Evolutionary conservation across 352 stramenopile genomes (phyloP).

Genomic region (Halophytophthora polymorphica): DNA sequence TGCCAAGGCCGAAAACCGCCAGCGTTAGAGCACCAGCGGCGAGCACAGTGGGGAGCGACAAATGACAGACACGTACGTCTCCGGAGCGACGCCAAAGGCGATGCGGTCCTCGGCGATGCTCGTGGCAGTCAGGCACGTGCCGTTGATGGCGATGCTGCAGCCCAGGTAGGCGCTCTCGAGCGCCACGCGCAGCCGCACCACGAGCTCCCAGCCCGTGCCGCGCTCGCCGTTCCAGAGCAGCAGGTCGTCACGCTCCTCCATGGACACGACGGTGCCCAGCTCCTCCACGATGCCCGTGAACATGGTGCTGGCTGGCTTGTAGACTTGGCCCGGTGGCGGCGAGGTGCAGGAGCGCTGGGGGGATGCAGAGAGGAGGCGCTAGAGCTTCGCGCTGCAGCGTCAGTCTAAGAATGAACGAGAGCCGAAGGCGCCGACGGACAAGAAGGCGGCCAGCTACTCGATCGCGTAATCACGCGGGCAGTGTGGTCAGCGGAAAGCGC

Average conservation of each 20-base stretch:
- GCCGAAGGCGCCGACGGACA: no score
- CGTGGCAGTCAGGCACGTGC: slow-evolving; percentile 97
- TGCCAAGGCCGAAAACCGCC: background rate
- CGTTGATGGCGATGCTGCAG: slow-evolving; percentile 97
- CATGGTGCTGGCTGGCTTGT: slow-evolving; percentile 43
- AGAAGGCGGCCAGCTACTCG: no score
- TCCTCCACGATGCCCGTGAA: slow-evolving; percentile 99
- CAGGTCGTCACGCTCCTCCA: slow-evolving; percentile 91
- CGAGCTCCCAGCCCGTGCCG: slow-evolving; percentile 89
- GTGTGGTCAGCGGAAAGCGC: no score
- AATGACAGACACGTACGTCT: slow-evolving; percentile 66
- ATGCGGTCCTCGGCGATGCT: slow-evolving; percentile 85
- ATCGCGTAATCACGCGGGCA: no score
- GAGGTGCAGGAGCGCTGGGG: no score
- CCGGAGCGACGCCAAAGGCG: slow-evolving; percentile 93
- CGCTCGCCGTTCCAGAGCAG: slow-evolving; percentile 93
- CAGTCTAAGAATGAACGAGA: no score
- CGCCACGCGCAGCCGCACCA: slow-evolving; percentile 74
- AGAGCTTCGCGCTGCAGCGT: no score
- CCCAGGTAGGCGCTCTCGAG: slow-evolving; percentile 86
- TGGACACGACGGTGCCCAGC: slow-evolving; percentile 93
- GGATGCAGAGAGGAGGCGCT: no score
- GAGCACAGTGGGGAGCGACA: background rate
- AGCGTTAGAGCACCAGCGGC: background rate
- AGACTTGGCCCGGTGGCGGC: no score